Evolutionary conservation across 805 yeast species (phyloP), one percentile per base, ranked within the genome.

Genomic region (Candida namnaoensis): DNA sequence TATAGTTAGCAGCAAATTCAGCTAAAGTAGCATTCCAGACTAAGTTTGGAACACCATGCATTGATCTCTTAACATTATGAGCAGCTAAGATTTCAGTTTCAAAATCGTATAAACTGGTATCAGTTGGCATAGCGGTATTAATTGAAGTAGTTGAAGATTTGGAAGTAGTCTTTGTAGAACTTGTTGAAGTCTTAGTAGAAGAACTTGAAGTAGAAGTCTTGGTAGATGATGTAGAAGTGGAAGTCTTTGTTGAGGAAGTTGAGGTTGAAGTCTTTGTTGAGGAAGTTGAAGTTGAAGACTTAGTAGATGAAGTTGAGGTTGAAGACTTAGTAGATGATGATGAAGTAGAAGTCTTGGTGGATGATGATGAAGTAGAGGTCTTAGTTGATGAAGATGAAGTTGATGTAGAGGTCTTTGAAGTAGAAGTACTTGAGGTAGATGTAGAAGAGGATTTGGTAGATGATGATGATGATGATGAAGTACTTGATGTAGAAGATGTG

Each of bases 21-120:
- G 67, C 72, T 39, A 73, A 56, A 2, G 56, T 54, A 25, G 66
- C 53, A 43, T 67, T 67, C 85, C 85, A 80, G 6, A 66, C 50
- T 48, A 80, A 59, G 10, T 62, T 57, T 7, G 63, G 61, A 32
- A 65, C 71, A 33, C 66, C 62, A 52, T 75, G 81, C 14, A 49
- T 43, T 27, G 74, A 66, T 63, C 84, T 68, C 51, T 68, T 60
- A 14, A 44, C 43, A 56, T 79, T 80, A 57, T 77, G 82, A 38
- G 66, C 71, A 38, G 62, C 64, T 48, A 78, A 61, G 34, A 76
- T 63, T 28, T 58, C 52, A 45, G 54, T 50, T 26, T 71, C 69
- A 44, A 71, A 64, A 42, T 56, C 41, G 32, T 49, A 23, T 19
- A 46, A 40, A 10, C 33, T 34, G 14, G 32, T 32, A 3, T 36